A percentile compares a stretch with the other conserved stretches of the same genome.
Evolutionary conservation across 2,329 filamentous ascomycete species (phyloP).

Genomic region (Cordyceps fumosorosea): DNA sequence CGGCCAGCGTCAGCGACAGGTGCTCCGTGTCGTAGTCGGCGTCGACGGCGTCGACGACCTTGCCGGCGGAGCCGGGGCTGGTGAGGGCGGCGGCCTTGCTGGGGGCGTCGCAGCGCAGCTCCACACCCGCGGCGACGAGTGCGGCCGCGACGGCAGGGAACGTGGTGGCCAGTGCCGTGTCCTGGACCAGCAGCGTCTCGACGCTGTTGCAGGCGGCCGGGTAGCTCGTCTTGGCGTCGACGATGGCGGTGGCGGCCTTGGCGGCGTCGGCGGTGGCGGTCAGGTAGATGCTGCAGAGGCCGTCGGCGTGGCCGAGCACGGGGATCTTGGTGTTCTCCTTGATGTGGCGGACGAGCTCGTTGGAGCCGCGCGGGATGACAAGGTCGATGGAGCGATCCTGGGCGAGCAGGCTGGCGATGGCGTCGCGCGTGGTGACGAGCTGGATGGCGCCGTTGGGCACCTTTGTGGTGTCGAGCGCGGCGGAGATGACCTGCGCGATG

Average conservation of each 20-base stretch:
- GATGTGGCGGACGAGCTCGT: conserved; percentile 83
- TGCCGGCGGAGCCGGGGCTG: conserved; percentile 24
- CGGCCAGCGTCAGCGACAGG: conserved; percentile 72
- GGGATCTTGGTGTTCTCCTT: conserved; percentile 90
- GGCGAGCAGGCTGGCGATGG: conserved; percentile 77
- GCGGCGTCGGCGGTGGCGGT: conserved; percentile 67
- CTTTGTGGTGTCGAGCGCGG: conserved; percentile 59
- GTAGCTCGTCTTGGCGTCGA: conserved; percentile 92
- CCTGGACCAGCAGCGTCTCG: conserved; percentile 86
- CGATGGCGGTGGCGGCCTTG: conserved; percentile 67
- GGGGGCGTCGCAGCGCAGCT: conserved; percentile 68
- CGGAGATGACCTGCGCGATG: conserved; percentile 78
- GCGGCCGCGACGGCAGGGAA: conserved; percentile 68
- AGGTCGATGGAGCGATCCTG: conserved; percentile 88
- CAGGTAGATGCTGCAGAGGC: conserved; percentile 81
- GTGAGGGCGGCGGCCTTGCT: conserved; percentile 57
- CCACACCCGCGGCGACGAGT: conserved; percentile 70
- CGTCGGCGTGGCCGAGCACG: conserved; percentile 92
- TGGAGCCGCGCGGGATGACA: conserved; percentile 86
- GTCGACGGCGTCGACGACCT: conserved; percentile 51
- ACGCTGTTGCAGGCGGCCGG: conserved; percentile 91
- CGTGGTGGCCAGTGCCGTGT: conserved; percentile 57
- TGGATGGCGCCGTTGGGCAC: conserved; percentile 87
- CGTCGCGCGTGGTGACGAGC: conserved; percentile 88
- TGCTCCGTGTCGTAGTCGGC: conserved; percentile 85